Conservation (phyloP, 1,284 basidiomycete species). For the Puccinia triticina region DNA sequence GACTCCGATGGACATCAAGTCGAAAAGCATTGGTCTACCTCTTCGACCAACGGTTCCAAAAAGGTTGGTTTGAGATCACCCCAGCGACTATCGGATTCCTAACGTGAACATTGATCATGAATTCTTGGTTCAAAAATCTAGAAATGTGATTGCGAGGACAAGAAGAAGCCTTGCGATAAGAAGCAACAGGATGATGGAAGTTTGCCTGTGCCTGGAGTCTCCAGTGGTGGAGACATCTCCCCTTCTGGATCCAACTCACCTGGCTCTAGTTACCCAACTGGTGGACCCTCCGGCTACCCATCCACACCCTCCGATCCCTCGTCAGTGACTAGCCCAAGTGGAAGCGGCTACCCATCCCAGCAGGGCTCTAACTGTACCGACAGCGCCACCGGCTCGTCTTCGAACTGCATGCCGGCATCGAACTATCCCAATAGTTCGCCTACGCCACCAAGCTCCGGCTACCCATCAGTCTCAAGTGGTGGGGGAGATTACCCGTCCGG, state of each 20-base stretch:
- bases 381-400: background rate
- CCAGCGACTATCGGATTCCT: background rate
- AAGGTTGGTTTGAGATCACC: background rate
- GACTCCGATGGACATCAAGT: conserved; percentile 27
- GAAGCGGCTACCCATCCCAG: background rate
- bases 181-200: conserved; percentile 1
- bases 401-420: background rate
- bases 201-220: background rate
- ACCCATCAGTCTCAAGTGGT: conserved; percentile 18
- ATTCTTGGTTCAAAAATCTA: background rate
- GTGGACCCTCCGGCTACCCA: conserved; percentile 1
- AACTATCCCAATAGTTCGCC: background rate
- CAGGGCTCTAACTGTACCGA: background rate
- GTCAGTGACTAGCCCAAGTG: background rate
- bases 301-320: conserved; percentile 1
- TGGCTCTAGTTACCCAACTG: background rate
- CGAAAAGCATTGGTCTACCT: conserved; percentile 32
- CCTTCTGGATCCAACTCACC: conserved; percentile 3
- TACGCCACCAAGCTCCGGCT: background rate
- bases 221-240: conserved; percentile 14
- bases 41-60: conserved; percentile 14
- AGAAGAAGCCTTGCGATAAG: conserved; percentile 11
- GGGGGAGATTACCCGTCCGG: background rate
- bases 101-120: background rate
- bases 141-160: conserved; percentile 32